Conservation (phyloP, 495 filamentous ascomycete species). For the Terfezia boudieri region DNA sequence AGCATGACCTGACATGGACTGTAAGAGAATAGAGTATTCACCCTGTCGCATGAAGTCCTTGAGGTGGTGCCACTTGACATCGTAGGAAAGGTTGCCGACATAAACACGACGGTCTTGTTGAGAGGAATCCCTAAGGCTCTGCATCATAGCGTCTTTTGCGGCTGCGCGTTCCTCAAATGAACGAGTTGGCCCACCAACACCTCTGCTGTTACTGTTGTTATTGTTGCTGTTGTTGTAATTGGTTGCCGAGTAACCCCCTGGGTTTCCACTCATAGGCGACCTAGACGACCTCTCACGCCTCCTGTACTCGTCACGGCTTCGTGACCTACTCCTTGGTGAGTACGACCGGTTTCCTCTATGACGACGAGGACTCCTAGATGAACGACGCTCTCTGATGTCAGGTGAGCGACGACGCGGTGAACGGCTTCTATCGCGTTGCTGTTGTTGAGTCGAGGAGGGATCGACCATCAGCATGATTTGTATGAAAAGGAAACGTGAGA, state of each 20-base stretch:
- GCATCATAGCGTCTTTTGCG: constrained; percentile 90
- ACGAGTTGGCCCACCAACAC: constrained; percentile 42
- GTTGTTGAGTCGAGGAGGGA: constrained; percentile 17
- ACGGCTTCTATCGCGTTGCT: constrained; percentile 84
- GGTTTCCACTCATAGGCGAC: constrained; percentile 63
- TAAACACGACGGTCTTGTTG: constrained; percentile 99
- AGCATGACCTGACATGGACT: background rate
- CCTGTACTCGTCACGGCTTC: constrained; percentile 73
- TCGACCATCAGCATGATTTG: constrained; percentile 22
- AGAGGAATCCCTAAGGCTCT: constrained; percentile 71
- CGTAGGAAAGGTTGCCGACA: constrained; percentile 94
- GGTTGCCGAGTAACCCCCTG: constrained; percentile 32
- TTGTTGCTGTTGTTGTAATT: constrained; percentile 26
- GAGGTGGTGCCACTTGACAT: constrained; percentile 99
- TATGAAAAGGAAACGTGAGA: constrained; percentile 19
- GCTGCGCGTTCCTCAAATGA: constrained; percentile 62
- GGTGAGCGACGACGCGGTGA: constrained; percentile 65
- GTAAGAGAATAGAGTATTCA: constrained; percentile 27
- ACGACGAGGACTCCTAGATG: constrained; percentile 44
- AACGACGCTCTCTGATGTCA: constrained; percentile 21
- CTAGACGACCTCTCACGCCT: constrained; percentile 57
- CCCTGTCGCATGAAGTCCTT: constrained; percentile 99
- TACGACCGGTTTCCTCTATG: constrained; percentile 50
- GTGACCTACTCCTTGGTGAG: constrained; percentile 78
- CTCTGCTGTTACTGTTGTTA: constrained; percentile 21